Evolutionary conservation across 352 stramenopile species (phyloP).

Genomic region (Globisporangium orthogonon): DNA sequence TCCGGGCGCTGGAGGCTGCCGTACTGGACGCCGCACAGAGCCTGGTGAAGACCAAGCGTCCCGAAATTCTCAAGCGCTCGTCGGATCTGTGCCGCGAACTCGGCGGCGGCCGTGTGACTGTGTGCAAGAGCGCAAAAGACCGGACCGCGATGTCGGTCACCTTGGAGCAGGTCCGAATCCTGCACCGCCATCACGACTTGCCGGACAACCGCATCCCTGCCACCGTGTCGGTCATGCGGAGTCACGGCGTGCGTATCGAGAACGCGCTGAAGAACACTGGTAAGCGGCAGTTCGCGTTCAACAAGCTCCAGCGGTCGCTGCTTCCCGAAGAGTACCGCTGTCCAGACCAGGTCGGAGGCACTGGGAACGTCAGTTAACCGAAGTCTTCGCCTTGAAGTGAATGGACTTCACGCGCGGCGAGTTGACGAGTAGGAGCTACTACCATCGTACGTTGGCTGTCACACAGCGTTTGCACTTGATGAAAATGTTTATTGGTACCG

Average conservation of each 20-base stretch:
- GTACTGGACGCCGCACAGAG: constrained; percentile 78
- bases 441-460: neutral
- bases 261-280: constrained; percentile 89
- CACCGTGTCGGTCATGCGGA: constrained; percentile 85
- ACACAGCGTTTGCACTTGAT: neutral
- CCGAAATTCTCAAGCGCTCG: constrained; percentile 78
- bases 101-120: constrained; percentile 89
- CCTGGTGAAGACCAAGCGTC: constrained; percentile 82
- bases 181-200: constrained; percentile 81
- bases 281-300: constrained; percentile 87
- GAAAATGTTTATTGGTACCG: neutral
- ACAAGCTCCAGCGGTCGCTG: constrained; percentile 83
- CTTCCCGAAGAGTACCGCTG: constrained; percentile 84
- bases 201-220: constrained; percentile 62
- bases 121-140: constrained; percentile 98
- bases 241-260: constrained; percentile 82
- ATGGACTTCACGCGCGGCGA: neutral
- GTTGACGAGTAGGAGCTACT: neutral
- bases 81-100: constrained; percentile 82
- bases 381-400: neutral
- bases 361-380: constrained; percentile 75
- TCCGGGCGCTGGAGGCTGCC: constrained; percentile 49
- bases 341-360: constrained; percentile 76
- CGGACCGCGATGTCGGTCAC: constrained; percentile 97
- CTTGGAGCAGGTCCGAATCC: constrained; percentile 90